phyloP scores from a whole-genome alignment of 345 rosid genomes.

The Ricinus communis region DNA sequence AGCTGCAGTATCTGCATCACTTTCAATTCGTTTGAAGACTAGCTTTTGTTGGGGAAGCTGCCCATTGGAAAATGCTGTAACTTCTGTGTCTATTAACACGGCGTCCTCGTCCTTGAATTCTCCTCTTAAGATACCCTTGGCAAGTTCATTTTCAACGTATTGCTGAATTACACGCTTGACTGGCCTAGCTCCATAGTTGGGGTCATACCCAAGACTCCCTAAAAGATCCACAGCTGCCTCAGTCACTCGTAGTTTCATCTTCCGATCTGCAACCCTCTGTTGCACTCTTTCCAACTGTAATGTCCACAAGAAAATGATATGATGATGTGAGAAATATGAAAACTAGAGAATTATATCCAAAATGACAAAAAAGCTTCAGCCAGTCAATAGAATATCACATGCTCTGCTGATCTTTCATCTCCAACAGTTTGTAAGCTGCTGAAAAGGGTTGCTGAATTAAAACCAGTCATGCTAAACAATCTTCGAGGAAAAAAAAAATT shows the following conservation, averaged over 20 bases:
- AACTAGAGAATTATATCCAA: background rate
- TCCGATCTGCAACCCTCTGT: conserved; percentile 80
- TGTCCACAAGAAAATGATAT: conserved; percentile 16
- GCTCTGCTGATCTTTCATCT: background rate
- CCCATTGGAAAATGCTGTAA: conserved; percentile 64
- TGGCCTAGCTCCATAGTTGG: conserved; percentile 95
- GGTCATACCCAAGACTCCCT: conserved; percentile 87
- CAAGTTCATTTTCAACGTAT: conserved; percentile 88
- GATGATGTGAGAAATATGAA: background rate
- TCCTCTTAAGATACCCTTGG: conserved; percentile 91
- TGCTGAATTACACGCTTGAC: conserved; percentile 97
- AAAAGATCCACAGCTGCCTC: conserved; percentile 80
- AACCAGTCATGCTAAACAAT: background rate
- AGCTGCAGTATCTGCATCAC: conserved; percentile 26
- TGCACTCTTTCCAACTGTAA: conserved; percentile 88
- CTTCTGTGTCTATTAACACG: conserved; percentile 67
- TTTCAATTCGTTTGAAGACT: conserved; percentile 51
- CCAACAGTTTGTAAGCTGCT: background rate
- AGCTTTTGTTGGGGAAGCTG: conserved; percentile 87
- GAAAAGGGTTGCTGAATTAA: background rate
- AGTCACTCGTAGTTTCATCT: conserved; percentile 68
- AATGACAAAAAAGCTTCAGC: background rate
- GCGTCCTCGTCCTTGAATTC: conserved; percentile 85
- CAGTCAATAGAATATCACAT: background rate
- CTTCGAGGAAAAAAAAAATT: conserved; percentile 3